Evolutionary conservation across 208 protist species (phyloP).

Genomic region (Leishmania turanica): DNA sequence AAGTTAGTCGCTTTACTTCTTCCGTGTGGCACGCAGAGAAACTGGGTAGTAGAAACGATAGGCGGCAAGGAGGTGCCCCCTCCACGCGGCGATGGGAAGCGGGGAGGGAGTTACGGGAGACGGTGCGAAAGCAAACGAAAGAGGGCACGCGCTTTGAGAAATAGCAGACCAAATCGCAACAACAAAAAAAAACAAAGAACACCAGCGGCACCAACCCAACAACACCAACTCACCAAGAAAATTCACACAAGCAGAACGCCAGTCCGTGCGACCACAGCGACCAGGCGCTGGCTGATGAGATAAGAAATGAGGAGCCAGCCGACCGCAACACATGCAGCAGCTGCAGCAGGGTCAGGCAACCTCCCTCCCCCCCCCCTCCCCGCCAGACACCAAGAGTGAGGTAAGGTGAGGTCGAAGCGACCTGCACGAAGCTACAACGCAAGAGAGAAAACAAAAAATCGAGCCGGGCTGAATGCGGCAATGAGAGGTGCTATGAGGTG

Average conservation of each 20-base stretch:
- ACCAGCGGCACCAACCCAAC: neutral
- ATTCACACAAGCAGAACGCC: neutral
- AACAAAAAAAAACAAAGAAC: neutral
- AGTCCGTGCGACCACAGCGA: too few species aligned
- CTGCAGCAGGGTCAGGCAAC: neutral
- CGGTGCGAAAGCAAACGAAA: neutral
- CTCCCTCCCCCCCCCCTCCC: too few species aligned
- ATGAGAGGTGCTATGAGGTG: neutral
- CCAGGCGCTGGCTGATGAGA: neutral
- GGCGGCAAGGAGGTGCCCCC: neutral
- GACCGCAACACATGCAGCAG: neutral
- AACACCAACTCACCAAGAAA: neutral
- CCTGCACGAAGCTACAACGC: neutral
- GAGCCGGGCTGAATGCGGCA: neutral
- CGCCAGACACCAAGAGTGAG: neutral
- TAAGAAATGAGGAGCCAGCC: constrained; percentile 11
- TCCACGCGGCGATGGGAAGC: neutral
- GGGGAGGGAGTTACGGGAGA: neutral
- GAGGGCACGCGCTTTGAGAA: neutral
- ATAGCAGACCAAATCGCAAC: neutral
- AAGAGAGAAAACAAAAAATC: constrained; percentile 7
- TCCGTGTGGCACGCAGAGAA: neutral
- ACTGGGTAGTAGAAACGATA: neutral
- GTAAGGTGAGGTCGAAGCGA: constrained; percentile 2
- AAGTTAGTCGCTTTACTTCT: neutral